Base-by-base conservation (phyloP, 352 stramenopile species). In the Phytophthora crassamura region DNA sequence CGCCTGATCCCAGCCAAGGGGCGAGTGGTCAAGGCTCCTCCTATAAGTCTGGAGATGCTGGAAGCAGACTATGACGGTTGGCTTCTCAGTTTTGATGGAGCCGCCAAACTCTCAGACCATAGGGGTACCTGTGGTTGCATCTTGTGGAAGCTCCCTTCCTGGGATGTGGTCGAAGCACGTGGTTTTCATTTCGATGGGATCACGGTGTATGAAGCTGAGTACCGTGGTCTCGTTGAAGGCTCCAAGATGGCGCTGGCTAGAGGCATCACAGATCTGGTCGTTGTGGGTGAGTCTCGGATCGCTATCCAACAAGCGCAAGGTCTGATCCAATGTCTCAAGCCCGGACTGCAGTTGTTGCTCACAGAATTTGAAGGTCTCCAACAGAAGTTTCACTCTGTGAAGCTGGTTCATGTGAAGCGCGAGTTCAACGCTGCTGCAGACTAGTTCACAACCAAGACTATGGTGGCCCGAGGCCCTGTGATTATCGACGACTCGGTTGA, bases 21-120 rank as follows among this genome's bases (percentile, higher is more conserved):
- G 2, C 53, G 18, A n/a, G 18, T 43, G 1, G 40, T 60, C 5
- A n/a, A 20, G 51, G 18, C 33, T 14, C 41, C 54, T 6, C 54
- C 54, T 2, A 53, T 62, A 20, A 62, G 54, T 40, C 1, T 62
- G 1, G 32, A 62, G 15, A 62, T 62, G 54, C 33, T 62, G 5
- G 38, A 41, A n/a, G 7, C 12, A 4, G 33, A 47, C 9, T 53
- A 57, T 11, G 15, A 49, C 12, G 35, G 55, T 4, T 49, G 43
- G 18, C 10, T 49, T 2, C 55, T 45, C 39, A 45, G 39, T 11
- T 45, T 45, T 45, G 39, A 45, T 5, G 39, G 39, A 10, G 39
- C 52, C 20, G 52, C 32, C 11, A 60, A 51, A 28, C 39, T 42
- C 18, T 51, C 39, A 2, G 40, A 38, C 36, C 52, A 12, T 2